Evolutionary conservation across 2,329 filamentous ascomycete species (phyloP), one percentile per base, ranked within the genome.

Genomic region (Colletotrichum salicis): DNA sequence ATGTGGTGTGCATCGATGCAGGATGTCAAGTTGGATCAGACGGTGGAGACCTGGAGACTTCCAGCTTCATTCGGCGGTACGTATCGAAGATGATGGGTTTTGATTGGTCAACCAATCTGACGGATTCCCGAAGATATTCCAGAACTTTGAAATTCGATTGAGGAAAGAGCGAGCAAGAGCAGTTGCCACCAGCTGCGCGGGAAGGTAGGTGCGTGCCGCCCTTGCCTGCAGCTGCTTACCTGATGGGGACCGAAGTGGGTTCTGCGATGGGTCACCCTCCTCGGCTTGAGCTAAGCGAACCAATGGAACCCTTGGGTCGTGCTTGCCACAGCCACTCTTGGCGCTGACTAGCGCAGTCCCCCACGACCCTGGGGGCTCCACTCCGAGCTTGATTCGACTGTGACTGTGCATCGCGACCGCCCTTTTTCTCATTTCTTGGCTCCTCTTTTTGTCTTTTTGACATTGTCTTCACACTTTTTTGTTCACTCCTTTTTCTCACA

Each of bases 341-440:
- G 69, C 65, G 6, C 45, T 12, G 10, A 60, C 59, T 71, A 71
- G 68, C 45, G 41, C 27, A 15, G n/a, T 51, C 52, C 45, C 27
- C 60, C 59, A 52, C 29, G 29, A 22, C 41, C 19, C 41, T 19
- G 19, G 19, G 19, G 41, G 19, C n/a, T 41, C 29, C 48, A 35
- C 12, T 19, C 31, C 54, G 45, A 71, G 69, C 65, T 69, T 71
- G 69, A 69, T 69, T 69, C 65, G 64, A 71, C 58, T 58, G 64
- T 68, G 58, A 51, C 41, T 56, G 24, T 8, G 37, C 13, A 37
- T 67, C 37, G 45, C 58, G 35, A 56, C 65, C 33, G 29, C 58
- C 31, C 54, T 24, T 67, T 63, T 29, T 4, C 24, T 31, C 29
- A 2, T 52, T 27, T 55, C 48, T 27, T 35, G 29, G 45, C 41